Percentiles rank a stretch among this genome's conserved stretches.
Conservation (phyloP, 169 alveolate genomes). For the Plasmodium vivax region DNA sequence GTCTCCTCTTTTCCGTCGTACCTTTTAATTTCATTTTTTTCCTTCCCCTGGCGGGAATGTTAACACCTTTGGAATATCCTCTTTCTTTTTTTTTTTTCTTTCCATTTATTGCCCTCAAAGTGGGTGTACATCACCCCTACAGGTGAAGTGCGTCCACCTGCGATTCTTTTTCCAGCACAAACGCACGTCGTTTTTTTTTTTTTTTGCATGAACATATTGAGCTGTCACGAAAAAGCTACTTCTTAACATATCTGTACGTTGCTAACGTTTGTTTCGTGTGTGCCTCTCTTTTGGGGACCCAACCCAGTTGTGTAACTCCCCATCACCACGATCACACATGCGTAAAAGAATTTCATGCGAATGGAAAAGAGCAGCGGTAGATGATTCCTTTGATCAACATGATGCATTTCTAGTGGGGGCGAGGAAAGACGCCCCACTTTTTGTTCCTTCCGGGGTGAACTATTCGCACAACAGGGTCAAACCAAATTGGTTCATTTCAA, state of each 20-base stretch:
- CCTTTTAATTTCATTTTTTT: neutral
- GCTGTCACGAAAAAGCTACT: neutral
- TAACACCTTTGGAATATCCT: neutral
- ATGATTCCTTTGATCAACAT: neutral
- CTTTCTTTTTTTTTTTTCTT: neutral
- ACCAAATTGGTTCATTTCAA: neutral
- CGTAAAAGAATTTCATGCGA: neutral
- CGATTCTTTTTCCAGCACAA: neutral
- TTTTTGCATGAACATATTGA: neutral
- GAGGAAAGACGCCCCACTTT: neutral
- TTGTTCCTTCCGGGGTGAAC: neutral
- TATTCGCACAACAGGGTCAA: neutral
- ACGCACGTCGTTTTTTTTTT: neutral
- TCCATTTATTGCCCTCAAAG: neutral
- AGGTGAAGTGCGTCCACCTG: neutral
- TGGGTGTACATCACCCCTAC: neutral
- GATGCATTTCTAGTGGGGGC: neutral
- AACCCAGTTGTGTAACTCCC: neutral
- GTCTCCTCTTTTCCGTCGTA: neutral
- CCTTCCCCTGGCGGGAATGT: neutral
- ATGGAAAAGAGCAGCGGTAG: neutral
- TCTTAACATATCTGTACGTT: neutral
- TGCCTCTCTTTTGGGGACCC: neutral
- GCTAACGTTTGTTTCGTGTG: neutral
- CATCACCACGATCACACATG: neutral